Evolutionary conservation across 2,329 filamentous ascomycete species (phyloP).

Genomic region (Colletotrichum sp.): DNA sequence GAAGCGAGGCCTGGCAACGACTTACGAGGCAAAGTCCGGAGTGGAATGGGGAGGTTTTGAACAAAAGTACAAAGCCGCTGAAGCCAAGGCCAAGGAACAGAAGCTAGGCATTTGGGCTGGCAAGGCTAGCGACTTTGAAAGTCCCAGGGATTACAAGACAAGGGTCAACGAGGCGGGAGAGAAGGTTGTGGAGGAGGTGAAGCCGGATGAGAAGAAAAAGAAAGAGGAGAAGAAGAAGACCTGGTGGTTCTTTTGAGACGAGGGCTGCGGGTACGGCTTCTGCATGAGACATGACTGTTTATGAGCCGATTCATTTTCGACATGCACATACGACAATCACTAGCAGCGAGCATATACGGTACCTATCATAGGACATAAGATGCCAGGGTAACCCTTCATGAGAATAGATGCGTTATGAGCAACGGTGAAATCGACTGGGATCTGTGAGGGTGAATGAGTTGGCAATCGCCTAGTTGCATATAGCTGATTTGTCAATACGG

Average conservation of each 20-base stretch:
- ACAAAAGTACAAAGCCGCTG: slow-evolving; percentile 67
- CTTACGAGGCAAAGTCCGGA: slow-evolving; percentile 91
- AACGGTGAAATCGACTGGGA: neutral
- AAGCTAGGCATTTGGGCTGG: slow-evolving; percentile 79
- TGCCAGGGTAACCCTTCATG: neutral
- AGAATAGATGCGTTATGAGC: neutral
- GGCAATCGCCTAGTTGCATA: neutral
- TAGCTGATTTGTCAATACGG: neutral
- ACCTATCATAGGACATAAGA: neutral
- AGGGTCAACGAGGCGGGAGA: slow-evolving; percentile 38
- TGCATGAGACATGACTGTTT: neutral
- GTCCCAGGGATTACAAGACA: slow-evolving; percentile 86
- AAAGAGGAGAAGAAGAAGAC: neutral
- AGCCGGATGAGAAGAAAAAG: neutral
- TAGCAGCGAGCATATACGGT: neutral
- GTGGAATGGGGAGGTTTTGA: slow-evolving; percentile 83
- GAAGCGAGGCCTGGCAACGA: slow-evolving; percentile 81
- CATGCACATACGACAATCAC: neutral
- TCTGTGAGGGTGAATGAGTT: neutral
- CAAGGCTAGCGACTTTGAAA: slow-evolving; percentile 71
- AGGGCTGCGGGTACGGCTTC: neutral
- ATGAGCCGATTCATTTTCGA: neutral
- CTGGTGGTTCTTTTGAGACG: slow-evolving; percentile 1
- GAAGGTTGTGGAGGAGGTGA: neutral
- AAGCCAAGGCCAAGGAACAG: slow-evolving; percentile 68